Evolutionary conservation across 2,329 filamentous ascomycete genomes (phyloP).

Genomic region (Fusarium stilboides): DNA sequence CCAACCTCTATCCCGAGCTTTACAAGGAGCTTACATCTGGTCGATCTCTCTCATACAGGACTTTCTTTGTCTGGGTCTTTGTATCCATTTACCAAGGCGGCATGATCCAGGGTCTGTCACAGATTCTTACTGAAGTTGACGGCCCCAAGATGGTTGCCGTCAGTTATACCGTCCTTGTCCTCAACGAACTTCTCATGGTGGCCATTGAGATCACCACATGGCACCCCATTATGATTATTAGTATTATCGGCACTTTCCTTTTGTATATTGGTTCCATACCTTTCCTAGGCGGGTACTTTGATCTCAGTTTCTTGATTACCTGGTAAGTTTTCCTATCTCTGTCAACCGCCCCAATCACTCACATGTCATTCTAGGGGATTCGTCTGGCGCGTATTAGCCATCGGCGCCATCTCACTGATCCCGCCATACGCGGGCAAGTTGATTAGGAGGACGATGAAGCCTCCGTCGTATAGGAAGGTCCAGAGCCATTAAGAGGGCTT

Average conservation of each 20-base stretch:
- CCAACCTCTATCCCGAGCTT: conserved; percentile 95
- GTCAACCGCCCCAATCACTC: conserved; percentile 15
- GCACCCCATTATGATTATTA: conserved; percentile 92
- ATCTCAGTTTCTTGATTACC: conserved; percentile 83
- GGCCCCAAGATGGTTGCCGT: conserved; percentile 86
- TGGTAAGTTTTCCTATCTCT: conserved; percentile 61
- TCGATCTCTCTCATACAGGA: conserved; percentile 88
- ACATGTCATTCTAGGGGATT: conserved; percentile 74
- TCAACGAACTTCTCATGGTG: conserved; percentile 98
- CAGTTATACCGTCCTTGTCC: conserved; percentile 89
- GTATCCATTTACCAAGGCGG: conserved; percentile 96
- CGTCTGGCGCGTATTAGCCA: conserved; percentile 87
- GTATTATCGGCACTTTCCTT: conserved; percentile 84
- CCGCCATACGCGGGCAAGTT: conserved; percentile 91
- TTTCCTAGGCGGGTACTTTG: conserved; percentile 91
- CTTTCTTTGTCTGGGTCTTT: conserved; percentile 96
- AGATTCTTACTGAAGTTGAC: conserved; percentile 86
- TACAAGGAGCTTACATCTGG: conserved; percentile 97
- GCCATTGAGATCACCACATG: conserved; percentile 97
- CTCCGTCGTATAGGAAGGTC: conserved; percentile 95
- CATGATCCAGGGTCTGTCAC: conserved; percentile 94
- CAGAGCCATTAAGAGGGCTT: conserved; percentile 70
- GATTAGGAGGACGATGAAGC: conserved; percentile 86
- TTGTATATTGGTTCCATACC: conserved; percentile 88
- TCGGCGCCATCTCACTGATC: conserved; percentile 83